Evolutionary conservation across 495 filamentous ascomycete genomes (phyloP).

Genomic region (Trichocladium uniseriatum): DNA sequence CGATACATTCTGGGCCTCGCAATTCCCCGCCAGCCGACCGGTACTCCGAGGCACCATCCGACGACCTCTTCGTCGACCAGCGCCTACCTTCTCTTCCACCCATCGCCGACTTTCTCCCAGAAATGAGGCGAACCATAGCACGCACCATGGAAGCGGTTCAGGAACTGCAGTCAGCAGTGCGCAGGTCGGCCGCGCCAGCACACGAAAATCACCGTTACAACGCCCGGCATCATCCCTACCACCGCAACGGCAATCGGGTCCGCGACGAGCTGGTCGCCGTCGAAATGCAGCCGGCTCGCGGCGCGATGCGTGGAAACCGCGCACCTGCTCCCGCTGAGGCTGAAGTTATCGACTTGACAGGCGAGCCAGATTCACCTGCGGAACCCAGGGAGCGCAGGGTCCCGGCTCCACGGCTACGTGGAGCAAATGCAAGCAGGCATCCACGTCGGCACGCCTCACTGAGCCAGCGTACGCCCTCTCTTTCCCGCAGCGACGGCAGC

Average conservation of each 20-base stretch:
- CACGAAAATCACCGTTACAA: background rate
- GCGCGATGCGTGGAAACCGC: background rate
- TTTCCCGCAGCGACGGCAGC: slow-evolving; percentile 35
- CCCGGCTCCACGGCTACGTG: background rate
- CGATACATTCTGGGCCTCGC: no score
- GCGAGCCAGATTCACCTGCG: slow-evolving; percentile 24
- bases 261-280: slow-evolving; percentile 7
- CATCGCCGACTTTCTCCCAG: background rate
- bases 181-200: no score
- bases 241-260: slow-evolving; percentile 11
- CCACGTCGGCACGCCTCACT: slow-evolving; percentile 27
- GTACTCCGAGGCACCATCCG: background rate
- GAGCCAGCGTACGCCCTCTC: slow-evolving; percentile 28
- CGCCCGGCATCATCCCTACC: background rate
- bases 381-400: slow-evolving; percentile 1
- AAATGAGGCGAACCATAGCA: no score
- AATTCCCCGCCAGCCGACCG: no score
- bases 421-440: slow-evolving; percentile 3
- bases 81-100: background rate
- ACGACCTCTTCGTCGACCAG: background rate
- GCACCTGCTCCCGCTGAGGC: background rate
- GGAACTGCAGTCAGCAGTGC: no score
- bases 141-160: no score
- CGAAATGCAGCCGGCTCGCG: background rate
- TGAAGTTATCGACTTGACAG: slow-evolving; percentile 35